Base-by-base conservation (phyloP, 805 yeast genomes). In the Starmera pachycereana region DNA sequence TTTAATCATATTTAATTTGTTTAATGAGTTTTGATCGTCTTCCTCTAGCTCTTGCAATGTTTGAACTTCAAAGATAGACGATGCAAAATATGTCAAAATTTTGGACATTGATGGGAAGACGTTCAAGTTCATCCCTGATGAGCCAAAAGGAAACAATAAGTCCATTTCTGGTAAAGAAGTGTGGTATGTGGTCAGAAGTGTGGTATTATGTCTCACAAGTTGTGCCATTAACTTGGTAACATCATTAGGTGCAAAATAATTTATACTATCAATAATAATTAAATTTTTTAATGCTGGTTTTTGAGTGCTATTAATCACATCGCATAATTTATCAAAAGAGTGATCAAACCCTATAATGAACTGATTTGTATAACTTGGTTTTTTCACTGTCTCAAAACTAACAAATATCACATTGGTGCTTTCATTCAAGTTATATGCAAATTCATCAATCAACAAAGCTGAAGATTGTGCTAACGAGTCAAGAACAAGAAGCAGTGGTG, bases 381-480 rank as follows among this genome's bases (percentile, higher is more conserved):
- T 57, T 33, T 63, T 63, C 0, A 68, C 46, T 0, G 92, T 79
- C 52, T 86, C 95, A 55, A 71, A 88, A 2, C 90, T 78, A 13
- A 87, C 58, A 47, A 66, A 82, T 3, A 77, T 54, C 6, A 78
- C 61, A 4, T 62, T 62, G 4, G 60, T 54, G 11, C 50, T 52
- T 5, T 43, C 52, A 11, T 61, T 58, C 32, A 52, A 50, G 47
- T 70, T 65, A 46, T 66, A 57, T 2, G 69, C 58, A 37, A 88
- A 66, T 53, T 87, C 96, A 25, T 61, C 53, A 1, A 84, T 52
- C 11, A 89, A 57, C 36, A 63, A 51, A 28, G 61, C 49, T 0
- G 87, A 75, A 0, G 92, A 74, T 56, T 89, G 96, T 0, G 71
- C 64, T 9, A 87, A 59, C 1, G 83, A 69, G 56, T 92, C 97